Evolutionary conservation across 1,284 basidiomycete species (phyloP).

Genomic region (Heliocybe sulcata): DNA sequence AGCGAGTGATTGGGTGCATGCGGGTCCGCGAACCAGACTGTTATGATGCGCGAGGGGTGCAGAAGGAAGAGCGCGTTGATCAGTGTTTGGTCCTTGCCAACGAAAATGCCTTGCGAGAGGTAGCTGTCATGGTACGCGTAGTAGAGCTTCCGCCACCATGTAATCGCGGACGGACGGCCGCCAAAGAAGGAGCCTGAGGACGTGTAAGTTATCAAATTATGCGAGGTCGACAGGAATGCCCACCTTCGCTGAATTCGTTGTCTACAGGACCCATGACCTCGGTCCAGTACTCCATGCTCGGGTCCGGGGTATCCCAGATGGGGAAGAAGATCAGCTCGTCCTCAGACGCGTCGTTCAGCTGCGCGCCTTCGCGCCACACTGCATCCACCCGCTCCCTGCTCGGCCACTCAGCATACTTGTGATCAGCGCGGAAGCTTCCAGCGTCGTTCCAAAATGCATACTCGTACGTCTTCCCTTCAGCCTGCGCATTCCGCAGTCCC

Average conservation of each 20-base stretch:
- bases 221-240: conserved; percentile 8
- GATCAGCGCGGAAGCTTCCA: conserved; percentile 35
- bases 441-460: conserved; percentile 51
- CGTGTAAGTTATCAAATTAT: no score
- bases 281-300: conserved; percentile 27
- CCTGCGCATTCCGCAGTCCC: conserved; percentile 22
- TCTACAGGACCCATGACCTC: conserved; percentile 40
- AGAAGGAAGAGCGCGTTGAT: conserved; percentile 43
- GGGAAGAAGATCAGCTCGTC: conserved; percentile 41
- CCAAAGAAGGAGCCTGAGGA: conserved; percentile 47
- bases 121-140: conserved; percentile 45
- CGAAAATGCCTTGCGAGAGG: conserved; percentile 32
- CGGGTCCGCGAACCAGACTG: conserved; percentile 23
- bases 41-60: conserved; percentile 35
- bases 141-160: conserved; percentile 35
- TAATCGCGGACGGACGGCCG: conserved; percentile 30
- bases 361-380: conserved; percentile 27
- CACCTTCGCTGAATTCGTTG: conserved; percentile 41
- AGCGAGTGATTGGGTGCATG: conserved; percentile 7
- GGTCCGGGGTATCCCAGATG: conserved; percentile 23
- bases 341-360: conserved; percentile 11
- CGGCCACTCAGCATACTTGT: conserved; percentile 38
- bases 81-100: conserved; percentile 47
- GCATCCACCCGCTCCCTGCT: conserved; percentile 28
- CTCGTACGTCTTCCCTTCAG: conserved; percentile 25